Conservation (phyloP, 495 filamentous ascomycete species). For the Talaromyces stipitatus region DNA sequence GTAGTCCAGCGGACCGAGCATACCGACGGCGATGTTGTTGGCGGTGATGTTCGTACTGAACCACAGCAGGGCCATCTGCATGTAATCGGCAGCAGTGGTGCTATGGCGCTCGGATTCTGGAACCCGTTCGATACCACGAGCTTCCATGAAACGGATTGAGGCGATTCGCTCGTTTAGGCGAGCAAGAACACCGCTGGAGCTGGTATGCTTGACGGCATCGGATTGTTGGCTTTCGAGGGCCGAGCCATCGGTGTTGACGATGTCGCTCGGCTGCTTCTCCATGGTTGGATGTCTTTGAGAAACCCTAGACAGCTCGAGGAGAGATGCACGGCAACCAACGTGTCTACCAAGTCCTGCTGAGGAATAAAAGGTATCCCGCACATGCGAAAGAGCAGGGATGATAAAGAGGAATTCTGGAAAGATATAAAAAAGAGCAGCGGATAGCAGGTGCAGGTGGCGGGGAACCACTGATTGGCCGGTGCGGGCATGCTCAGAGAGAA, state of each 20-base stretch:
- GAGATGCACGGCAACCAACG: too few relatives aligned
- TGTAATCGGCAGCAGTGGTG: constrained; percentile 23
- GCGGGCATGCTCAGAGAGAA: background rate
- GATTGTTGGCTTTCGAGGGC: background rate
- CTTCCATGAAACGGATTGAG: constrained; percentile 49
- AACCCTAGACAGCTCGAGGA: too few relatives aligned
- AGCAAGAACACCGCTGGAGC: constrained; percentile 8
- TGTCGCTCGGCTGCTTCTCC: background rate
- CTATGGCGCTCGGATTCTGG: constrained; percentile 42
- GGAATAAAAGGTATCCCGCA: too few relatives aligned
- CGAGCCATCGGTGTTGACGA: background rate
- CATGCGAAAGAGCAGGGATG: background rate
- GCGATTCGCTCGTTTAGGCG: constrained; percentile 25
- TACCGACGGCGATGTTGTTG: constrained; percentile 64
- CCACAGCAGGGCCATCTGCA: constrained; percentile 65
- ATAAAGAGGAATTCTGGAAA: background rate
- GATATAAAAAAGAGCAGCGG: background rate
- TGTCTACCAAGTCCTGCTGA: too few relatives aligned
- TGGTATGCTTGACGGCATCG: background rate
- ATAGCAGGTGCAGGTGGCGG: background rate
- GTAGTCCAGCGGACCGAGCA: constrained; percentile 59
- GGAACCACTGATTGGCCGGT: background rate
- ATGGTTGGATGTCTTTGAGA: background rate
- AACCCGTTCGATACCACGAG: constrained; percentile 62
- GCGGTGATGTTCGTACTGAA: constrained; percentile 65